Percentiles rank a stretch among this genome's conserved stretches.
phyloP scores from a whole-genome alignment of 192 early-diverging fungal species.

The Umbelopsis vinacea region DNA sequence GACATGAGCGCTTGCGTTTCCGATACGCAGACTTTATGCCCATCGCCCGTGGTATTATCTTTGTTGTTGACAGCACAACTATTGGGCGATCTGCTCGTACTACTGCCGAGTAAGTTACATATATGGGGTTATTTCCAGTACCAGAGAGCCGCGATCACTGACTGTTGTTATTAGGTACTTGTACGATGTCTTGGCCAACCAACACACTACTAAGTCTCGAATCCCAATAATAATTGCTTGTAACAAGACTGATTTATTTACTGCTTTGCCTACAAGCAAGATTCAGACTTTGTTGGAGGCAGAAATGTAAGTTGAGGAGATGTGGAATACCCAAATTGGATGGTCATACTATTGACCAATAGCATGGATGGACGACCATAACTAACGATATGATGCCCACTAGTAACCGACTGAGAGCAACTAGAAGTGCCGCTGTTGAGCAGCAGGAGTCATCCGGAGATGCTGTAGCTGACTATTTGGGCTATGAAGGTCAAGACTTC shows the following conservation, averaged over 20 bases:
- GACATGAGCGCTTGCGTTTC: conserved; percentile 84
- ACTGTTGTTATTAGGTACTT: conserved; percentile 48
- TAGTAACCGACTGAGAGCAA: conserved; percentile 68
- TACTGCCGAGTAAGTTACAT: conserved; percentile 62
- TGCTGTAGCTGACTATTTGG: conserved; percentile 69
- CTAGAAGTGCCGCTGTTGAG: conserved; percentile 70
- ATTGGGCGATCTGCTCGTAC: conserved; percentile 54
- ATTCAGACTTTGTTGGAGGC: conserved; percentile 72
- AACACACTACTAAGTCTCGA: conserved; percentile 55
- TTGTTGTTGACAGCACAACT: conserved; percentile 78
- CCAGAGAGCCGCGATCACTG: not conserved
- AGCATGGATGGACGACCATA: too few species aligned
- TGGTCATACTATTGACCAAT: too few species aligned
- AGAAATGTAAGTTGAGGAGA: conserved; percentile 69
- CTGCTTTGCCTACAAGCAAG: conserved; percentile 67
- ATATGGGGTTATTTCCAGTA: not conserved
- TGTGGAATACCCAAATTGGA: not conserved
- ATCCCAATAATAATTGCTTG: conserved; percentile 76
- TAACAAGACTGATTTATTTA: conserved; percentile 83
- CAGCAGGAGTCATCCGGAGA: conserved; percentile 66
- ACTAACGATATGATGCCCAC: not conserved
- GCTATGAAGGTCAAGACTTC: conserved; percentile 81
- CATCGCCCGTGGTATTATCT: conserved; percentile 71
- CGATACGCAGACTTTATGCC: conserved; percentile 72
- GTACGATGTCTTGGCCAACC: conserved; percentile 80